phyloP scores from a whole-genome alignment of 73 alveolate genomes.

The Urostyla sp. region DNA sequence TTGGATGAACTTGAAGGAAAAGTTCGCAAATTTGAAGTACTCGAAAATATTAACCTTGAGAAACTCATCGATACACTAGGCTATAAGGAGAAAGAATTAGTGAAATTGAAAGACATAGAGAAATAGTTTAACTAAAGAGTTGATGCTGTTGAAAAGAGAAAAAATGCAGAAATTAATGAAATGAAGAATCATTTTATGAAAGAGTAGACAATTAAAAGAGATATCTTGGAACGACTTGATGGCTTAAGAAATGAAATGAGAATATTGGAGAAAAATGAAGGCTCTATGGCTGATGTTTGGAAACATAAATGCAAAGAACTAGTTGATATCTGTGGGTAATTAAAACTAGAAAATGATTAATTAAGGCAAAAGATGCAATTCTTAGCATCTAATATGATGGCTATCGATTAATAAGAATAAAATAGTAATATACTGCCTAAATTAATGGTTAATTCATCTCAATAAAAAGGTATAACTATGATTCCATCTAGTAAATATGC shows the following conservation, averaged over 20 bases:
- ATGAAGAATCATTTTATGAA: slow-evolving; percentile 34
- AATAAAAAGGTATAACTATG: slow-evolving; percentile 3
- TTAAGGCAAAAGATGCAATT: slow-evolving; percentile 3
- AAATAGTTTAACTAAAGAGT: slow-evolving; percentile 46
- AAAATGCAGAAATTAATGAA: slow-evolving; percentile 34
- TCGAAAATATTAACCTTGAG: slow-evolving; percentile 66
- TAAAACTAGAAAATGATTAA: slow-evolving; percentile 56
- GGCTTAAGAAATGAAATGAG: slow-evolving; percentile 64
- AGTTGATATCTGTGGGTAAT: slow-evolving; percentile 52
- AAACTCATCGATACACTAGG: slow-evolving; percentile 63
- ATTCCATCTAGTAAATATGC: slow-evolving; percentile 38
- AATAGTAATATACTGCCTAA: neutral
- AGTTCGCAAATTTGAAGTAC: slow-evolving; percentile 67
- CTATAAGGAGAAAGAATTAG: slow-evolving; percentile 61
- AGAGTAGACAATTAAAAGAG: slow-evolving; percentile 55
- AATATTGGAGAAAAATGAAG: slow-evolving; percentile 68
- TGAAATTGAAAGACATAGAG: slow-evolving; percentile 61
- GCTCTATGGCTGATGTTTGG: slow-evolving; percentile 64
- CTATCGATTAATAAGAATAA: neutral
- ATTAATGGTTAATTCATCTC: neutral
- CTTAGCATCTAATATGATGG: neutral
- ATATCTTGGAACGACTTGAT: slow-evolving; percentile 66
- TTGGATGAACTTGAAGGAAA: slow-evolving; percentile 78
- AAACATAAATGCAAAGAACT: slow-evolving; percentile 62
- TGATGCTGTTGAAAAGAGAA: slow-evolving; percentile 22